Conservation (phyloP, 164 flowering plant genomes). For the Stephania japonica region DNA sequence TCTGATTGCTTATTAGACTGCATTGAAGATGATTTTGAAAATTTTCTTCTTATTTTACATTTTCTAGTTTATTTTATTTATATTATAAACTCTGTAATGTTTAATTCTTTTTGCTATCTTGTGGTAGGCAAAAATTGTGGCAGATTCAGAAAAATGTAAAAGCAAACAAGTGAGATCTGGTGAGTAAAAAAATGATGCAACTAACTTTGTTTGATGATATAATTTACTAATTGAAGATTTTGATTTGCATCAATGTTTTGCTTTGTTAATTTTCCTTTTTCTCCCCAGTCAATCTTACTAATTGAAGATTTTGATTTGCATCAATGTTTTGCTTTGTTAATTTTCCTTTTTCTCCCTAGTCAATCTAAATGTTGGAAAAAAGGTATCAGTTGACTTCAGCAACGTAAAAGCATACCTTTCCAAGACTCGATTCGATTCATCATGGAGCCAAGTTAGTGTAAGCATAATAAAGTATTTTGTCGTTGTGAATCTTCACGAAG, state of each 20-base stretch:
- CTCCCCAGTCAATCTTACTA: too few relatives aligned
- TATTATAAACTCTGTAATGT: background rate
- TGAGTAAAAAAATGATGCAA: slow-evolving; percentile 18
- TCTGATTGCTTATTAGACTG: background rate
- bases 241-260: too few relatives aligned
- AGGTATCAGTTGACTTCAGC: slow-evolving; percentile 59
- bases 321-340: background rate
- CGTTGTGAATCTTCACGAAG: background rate
- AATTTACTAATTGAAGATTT: too few relatives aligned
- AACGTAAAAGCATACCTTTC: slow-evolving; percentile 26
- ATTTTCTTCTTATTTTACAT: background rate
- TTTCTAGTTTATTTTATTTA: background rate
- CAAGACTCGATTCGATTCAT: slow-evolving; percentile 15
- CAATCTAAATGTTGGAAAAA: slow-evolving; percentile 35
- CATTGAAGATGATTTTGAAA: background rate
- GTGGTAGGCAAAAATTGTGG: slow-evolving; percentile 21
- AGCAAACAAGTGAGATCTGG: slow-evolving; percentile 30
- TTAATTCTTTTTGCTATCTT: slow-evolving; percentile 2
- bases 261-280: too few relatives aligned
- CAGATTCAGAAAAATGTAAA: slow-evolving; percentile 25
- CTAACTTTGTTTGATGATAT: background rate
- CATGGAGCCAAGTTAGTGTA: slow-evolving; percentile 33
- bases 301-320: background rate
- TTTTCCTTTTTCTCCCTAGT: slow-evolving; percentile 18
- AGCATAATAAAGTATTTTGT: slow-evolving; percentile 18